Evolutionary conservation across 2,329 filamentous ascomycete species (phyloP).

Genomic region (Dactylellina leptospora): DNA sequence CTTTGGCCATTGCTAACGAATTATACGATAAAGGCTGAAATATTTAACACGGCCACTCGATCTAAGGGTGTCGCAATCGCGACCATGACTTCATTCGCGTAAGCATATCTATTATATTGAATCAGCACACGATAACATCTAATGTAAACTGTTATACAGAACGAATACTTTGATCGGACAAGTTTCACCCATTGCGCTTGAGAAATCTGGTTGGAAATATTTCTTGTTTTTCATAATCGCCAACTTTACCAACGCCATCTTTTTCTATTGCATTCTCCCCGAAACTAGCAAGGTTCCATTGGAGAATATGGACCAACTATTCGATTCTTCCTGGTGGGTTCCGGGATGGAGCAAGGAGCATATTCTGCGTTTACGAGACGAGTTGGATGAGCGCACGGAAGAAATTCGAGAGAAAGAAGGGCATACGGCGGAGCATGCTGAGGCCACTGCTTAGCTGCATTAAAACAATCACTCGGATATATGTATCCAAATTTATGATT

Average conservation of each 20-base stretch:
- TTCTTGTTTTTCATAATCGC: conserved; percentile 71
- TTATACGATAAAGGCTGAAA: too few species aligned
- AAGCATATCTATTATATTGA: background rate
- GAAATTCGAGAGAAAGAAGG: conserved; percentile 67
- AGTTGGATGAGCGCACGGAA: conserved; percentile 69
- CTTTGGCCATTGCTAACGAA: too few species aligned
- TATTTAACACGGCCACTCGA: conserved; percentile 79
- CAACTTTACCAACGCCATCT: conserved; percentile 73
- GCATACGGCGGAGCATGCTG: conserved; percentile 57
- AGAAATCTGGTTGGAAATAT: conserved; percentile 63
- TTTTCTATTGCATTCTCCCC: conserved; percentile 74
- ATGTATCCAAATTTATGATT: too few species aligned
- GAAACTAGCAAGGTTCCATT: conserved; percentile 72
- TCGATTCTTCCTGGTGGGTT: conserved; percentile 72
- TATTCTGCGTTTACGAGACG: conserved; percentile 62
- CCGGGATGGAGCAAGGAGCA: conserved; percentile 66
- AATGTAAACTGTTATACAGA: conserved; percentile 12
- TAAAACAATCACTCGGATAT: too few species aligned
- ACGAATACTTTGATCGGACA: conserved; percentile 74
- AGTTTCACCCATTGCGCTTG: conserved; percentile 69
- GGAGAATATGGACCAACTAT: conserved; percentile 74
- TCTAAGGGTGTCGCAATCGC: conserved; percentile 78
- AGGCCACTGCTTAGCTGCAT: background rate
- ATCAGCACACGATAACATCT: background rate
- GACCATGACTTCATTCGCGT: conserved; percentile 75